Conservation (phyloP, 164 flowering plant species). For the Akebia trifoliata region DNA sequence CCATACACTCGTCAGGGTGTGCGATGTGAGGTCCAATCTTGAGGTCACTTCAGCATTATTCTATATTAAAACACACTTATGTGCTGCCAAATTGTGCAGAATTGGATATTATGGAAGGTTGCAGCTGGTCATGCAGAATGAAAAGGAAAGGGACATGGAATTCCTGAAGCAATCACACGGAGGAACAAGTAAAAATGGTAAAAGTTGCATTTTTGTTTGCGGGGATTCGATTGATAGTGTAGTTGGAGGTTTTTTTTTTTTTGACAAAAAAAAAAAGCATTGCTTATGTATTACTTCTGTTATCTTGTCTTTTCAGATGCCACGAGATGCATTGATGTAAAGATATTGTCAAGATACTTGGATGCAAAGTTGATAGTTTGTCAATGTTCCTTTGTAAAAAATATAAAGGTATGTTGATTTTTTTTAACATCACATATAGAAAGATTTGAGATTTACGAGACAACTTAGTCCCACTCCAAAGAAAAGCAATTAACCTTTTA, state of each 20-base stretch:
- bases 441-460: background rate
- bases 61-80: no score
- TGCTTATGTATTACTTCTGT: background rate
- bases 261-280: background rate
- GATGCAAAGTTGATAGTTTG: constrained; percentile 85
- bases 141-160: constrained; percentile 47
- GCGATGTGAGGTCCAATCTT: no score
- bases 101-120: constrained; percentile 53
- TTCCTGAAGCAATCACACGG: constrained; percentile 38
- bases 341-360: constrained; percentile 60
- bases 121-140: constrained; percentile 65
- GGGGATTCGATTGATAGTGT: no score
- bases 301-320: constrained; percentile 32
- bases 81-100: constrained; percentile 37
- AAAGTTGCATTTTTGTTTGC: background rate
- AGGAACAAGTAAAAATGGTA: constrained; percentile 29
- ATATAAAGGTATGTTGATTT: constrained; percentile 32
- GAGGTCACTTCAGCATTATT: no score
- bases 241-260: background rate
- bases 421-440: background rate
- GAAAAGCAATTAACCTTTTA: no score
- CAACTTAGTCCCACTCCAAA: no score
- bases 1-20: no score
- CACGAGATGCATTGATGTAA: constrained; percentile 38
- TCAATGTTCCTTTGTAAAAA: constrained; percentile 32